Evolutionary conservation across 805 yeast genomes (phyloP), one percentile per base, ranked within the genome.

Genomic region (Starmerella bombicola): DNA sequence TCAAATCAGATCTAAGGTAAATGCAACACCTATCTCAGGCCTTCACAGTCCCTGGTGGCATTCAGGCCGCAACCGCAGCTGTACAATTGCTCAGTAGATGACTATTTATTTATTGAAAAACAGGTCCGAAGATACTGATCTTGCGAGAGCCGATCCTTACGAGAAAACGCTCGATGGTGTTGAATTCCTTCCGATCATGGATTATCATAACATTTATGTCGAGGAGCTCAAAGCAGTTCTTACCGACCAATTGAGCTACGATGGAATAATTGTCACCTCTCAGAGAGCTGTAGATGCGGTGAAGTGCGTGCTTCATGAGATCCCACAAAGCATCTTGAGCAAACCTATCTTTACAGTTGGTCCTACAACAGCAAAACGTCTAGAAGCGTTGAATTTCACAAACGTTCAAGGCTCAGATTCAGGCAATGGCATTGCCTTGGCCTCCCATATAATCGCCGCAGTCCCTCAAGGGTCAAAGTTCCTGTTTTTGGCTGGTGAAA

Each of bases 201-300:
- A 69, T 28, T 95, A 84, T 58, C 65, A 69, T 0, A 76, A 73
- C 34, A 58, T 71, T 19, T 69, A 74, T 43, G 66, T 72, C 9
- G 49, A 55, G 0, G 64, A 60, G 12, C 69, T 80, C 3, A 54
- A 66, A 3, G 47, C 52, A 0, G 67, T 68, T 37, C 60, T 84
- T 9, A 13, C 4, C 1, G 13, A 5, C 6, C n/a, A 17, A 7
- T 53, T 53, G 2, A 35, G 52, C 1, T 51, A 67, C 22, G 66
- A 69, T 30, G 71, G 76, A 0, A 59, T 84, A 28, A 78, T 88
- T 8, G 75, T 88, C 3, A 86, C 97, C 0, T 80, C 93, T 2
- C 96, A 88, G 56, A 60, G 97, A 49, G 93, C 95, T 2, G 93
- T 86, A 0, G 95, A 86, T 51, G 77, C 83, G 4, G 59, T 84